Conservation (phyloP, 2,329 filamentous ascomycete species). For the Aspergillus sp. region DNA sequence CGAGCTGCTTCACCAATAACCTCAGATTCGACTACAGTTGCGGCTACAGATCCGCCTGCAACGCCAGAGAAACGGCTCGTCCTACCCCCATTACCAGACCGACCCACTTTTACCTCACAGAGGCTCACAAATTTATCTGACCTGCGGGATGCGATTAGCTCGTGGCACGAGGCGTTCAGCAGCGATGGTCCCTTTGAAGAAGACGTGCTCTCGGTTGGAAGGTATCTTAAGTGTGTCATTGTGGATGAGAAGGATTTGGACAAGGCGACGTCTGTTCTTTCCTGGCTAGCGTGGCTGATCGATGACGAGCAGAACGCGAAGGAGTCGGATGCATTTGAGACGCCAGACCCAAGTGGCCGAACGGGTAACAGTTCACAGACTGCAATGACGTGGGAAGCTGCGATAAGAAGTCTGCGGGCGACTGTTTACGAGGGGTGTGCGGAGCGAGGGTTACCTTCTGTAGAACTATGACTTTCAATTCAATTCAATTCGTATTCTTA, state of each 20-base stretch:
- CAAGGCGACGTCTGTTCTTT: slow-evolving; percentile 70
- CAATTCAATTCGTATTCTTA: too few relatives aligned
- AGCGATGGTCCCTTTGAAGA: slow-evolving; percentile 74
- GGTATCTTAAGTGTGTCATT: slow-evolving; percentile 73
- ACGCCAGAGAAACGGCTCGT: slow-evolving; percentile 28
- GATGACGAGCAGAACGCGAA: slow-evolving; percentile 32
- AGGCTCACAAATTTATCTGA: slow-evolving; percentile 61
- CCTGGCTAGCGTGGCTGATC: slow-evolving; percentile 59
- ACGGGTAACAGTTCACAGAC: slow-evolving; percentile 19
- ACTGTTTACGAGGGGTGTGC: slow-evolving; percentile 46
- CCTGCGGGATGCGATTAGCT: slow-evolving; percentile 70
- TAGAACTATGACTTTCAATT: slow-evolving; percentile 39
- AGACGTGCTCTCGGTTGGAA: slow-evolving; percentile 73
- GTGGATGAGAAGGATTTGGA: slow-evolving; percentile 73
- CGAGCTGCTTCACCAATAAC: slow-evolving; percentile 2
- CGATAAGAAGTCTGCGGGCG: slow-evolving; percentile 43
- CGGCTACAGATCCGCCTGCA: slow-evolving; percentile 15
- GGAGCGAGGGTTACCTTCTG: slow-evolving; percentile 48
- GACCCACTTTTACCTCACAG: slow-evolving; percentile 63
- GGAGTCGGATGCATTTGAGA: slow-evolving; percentile 1
- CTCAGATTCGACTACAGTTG: slow-evolving; percentile 15
- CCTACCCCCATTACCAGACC: slow-evolving; percentile 53
- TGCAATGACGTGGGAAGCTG: slow-evolving; percentile 36
- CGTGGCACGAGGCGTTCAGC: slow-evolving; percentile 73
- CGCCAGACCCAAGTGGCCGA: slow-evolving; percentile 25